Percentiles rank a stretch among this genome's conserved stretches.
Evolutionary conservation across 768 basidiomycete genomes (phyloP).

Genomic region (Kondoa malvinella): DNA sequence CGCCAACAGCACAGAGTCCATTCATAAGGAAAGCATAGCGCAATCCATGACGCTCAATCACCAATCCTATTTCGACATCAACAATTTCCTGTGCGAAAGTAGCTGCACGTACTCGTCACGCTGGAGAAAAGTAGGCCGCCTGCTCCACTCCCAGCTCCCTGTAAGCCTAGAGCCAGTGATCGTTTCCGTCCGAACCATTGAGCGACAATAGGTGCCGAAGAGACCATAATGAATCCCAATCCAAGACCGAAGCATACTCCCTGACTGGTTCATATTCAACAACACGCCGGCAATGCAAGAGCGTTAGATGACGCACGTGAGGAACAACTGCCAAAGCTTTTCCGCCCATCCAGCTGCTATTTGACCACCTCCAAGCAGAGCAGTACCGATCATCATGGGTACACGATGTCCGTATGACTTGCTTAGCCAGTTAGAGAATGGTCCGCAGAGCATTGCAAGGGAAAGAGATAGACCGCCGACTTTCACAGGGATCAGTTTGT

Average conservation of each 20-base stretch:
- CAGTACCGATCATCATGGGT: slow-evolving; percentile 20
- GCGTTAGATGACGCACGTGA: slow-evolving; percentile 25
- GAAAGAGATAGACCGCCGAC: slow-evolving; percentile 25
- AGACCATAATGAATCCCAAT: background rate
- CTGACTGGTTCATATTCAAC: slow-evolving; percentile 16
- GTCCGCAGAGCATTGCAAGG: slow-evolving; percentile 23
- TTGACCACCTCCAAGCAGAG: slow-evolving; percentile 18
- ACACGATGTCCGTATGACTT: slow-evolving; percentile 19
- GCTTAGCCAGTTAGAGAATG: slow-evolving; percentile 24
- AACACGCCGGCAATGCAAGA: slow-evolving; percentile 25
- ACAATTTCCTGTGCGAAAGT: slow-evolving; percentile 25
- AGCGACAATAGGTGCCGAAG: background rate
- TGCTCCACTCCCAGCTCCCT: slow-evolving; percentile 27
- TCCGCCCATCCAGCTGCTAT: slow-evolving; percentile 24
- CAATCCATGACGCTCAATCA: slow-evolving; percentile 29
- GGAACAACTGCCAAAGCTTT: slow-evolving; percentile 26
- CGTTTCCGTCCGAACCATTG: slow-evolving; percentile 24
- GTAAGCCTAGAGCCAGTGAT: slow-evolving; percentile 9
- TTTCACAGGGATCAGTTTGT: too few species aligned
- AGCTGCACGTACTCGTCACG: slow-evolving; percentile 18
- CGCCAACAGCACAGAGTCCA: slow-evolving; percentile 27
- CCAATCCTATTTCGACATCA: slow-evolving; percentile 27
- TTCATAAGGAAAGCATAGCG: slow-evolving; percentile 31
- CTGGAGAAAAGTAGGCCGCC: slow-evolving; percentile 23
- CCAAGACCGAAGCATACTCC: slow-evolving; percentile 11